Evolutionary conservation across 148 eudicot species (phyloP).

Genomic region (Persicaria maculosa): DNA sequence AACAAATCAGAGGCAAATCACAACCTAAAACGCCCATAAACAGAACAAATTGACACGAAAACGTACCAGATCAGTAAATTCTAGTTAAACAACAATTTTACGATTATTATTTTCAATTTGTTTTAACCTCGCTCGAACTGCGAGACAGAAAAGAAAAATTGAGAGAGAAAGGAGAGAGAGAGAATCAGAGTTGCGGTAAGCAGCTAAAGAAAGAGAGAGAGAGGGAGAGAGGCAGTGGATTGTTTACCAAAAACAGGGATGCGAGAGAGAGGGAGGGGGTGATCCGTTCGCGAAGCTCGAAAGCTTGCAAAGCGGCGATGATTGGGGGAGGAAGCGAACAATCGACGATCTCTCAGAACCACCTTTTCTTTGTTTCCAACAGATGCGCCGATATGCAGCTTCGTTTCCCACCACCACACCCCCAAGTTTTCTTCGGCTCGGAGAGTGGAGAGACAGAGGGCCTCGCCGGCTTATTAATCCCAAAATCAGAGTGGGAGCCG

Average conservation of each 20-base stretch:
- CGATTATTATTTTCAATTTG: too few relatives aligned
- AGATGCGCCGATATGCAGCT: too few relatives aligned
- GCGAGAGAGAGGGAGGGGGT: neutral
- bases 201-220: neutral
- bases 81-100: neutral
- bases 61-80: constrained; percentile 19
- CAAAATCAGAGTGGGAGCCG: too few relatives aligned
- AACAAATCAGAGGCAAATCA: constrained; percentile 9
- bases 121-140: neutral
- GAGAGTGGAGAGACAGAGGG: too few relatives aligned
- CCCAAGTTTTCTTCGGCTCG: too few relatives aligned
- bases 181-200: neutral
- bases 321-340: constrained; percentile 7
- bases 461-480: too few relatives aligned
- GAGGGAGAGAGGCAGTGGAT: neutral
- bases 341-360: constrained; percentile 13
- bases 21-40: neutral
- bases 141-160: neutral
- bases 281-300: constrained; percentile 2
- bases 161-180: neutral
- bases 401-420: too few relatives aligned
- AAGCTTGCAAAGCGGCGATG: constrained; percentile 10
- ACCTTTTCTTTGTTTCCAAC: neutral
- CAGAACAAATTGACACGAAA: neutral
- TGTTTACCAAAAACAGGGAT: constrained; percentile 8